Percentiles rank a stretch among this genome's conserved stretches.
Evolutionary conservation across 495 filamentous ascomycete genomes (phyloP).

Genomic region (Aspergillus baeticus): DNA sequence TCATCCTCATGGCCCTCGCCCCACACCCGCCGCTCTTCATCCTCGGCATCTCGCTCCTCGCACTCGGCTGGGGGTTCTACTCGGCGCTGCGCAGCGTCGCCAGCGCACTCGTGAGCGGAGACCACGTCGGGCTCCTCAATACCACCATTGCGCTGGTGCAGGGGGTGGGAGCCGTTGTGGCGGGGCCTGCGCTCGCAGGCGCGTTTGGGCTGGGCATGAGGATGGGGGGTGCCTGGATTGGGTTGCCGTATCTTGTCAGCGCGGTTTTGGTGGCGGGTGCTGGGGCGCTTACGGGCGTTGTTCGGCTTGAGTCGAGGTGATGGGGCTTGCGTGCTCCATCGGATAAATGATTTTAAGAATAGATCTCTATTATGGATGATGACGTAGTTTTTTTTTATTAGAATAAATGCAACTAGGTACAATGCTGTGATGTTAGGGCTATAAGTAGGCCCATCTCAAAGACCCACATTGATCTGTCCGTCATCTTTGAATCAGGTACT

Average conservation of each 20-base stretch:
- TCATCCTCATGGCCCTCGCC: conserved; percentile 10
- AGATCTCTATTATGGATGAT: too few relatives aligned
- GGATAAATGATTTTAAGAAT: too few relatives aligned
- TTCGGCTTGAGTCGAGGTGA: too few relatives aligned
- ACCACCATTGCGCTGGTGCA: conserved; percentile 12
- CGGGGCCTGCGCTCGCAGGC: conserved; percentile 4
- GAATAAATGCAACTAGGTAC: too few relatives aligned
- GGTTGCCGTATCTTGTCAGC: conserved; percentile 7
- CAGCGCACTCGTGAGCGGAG: conserved; percentile 4
- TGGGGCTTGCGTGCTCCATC: too few relatives aligned
- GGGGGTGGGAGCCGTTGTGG: conserved; percentile 2
- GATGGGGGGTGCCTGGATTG: conserved; percentile 5
- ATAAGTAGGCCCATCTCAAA: not conserved
- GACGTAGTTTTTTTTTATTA: too few relatives aligned
- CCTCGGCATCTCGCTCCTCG: conserved; percentile 2
- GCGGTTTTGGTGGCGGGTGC: not conserved
- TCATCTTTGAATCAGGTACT: too few relatives aligned
- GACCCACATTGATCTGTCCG: too few relatives aligned
- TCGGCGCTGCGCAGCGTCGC: conserved; percentile 8
- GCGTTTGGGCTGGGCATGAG: conserved; percentile 3
- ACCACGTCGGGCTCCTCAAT: conserved; percentile 11
- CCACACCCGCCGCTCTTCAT: conserved; percentile 1
- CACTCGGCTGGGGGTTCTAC: conserved; percentile 14
- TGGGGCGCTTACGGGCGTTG: not conserved
- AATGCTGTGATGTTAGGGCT: too few relatives aligned